A percentile compares a stretch with the other conserved stretches of the same genome.
These are phyloP conservation scores for Pyrrhoderma noxium DNA, from an alignment of 1,284 basidiomycete species.

Conservation along the genomic window DNA sequence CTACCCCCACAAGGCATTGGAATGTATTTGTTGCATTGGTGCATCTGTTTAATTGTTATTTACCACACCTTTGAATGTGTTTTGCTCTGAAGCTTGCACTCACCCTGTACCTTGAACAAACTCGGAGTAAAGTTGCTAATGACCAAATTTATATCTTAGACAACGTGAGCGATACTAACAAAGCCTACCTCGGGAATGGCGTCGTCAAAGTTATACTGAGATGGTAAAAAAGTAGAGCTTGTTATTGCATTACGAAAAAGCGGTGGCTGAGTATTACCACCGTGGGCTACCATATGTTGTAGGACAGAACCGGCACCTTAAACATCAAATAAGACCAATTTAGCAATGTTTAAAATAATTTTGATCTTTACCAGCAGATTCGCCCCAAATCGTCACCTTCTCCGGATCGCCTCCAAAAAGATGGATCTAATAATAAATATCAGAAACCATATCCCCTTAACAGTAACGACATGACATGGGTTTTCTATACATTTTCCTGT, in stretches of 20 bases:
- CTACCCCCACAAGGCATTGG: slow-evolving; percentile 29
- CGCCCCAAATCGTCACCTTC: slow-evolving; percentile 30
- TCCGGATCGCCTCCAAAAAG: slow-evolving; percentile 28
- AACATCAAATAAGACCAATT: background rate
- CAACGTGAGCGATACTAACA: background rate
- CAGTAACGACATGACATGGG: slow-evolving; percentile 1
- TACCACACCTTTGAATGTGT: background rate
- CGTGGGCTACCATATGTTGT: slow-evolving; percentile 21
- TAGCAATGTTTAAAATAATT: background rate
- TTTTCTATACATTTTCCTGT: slow-evolving; percentile 24
- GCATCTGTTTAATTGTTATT: slow-evolving; percentile 27
- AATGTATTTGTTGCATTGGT: slow-evolving; percentile 27
- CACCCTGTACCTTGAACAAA: slow-evolving; percentile 11
- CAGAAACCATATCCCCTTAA: background rate
- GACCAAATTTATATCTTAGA: too few species aligned
- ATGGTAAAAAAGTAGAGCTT: slow-evolving; percentile 20
- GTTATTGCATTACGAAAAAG: slow-evolving; percentile 20
- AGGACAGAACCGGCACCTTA: slow-evolving; percentile 22
- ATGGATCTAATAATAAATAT: slow-evolving; percentile 19
- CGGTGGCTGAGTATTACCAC: slow-evolving; percentile 20
- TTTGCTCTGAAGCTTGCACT: background rate
- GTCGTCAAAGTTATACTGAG: slow-evolving; percentile 21
- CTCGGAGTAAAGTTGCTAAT: slow-evolving; percentile 13
- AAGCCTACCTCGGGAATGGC: slow-evolving; percentile 16
- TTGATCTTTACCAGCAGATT: slow-evolving; percentile 25